Evolutionary conservation across 2,329 filamentous ascomycete genomes (phyloP).

Genomic region (Sporothrix humicola): DNA sequence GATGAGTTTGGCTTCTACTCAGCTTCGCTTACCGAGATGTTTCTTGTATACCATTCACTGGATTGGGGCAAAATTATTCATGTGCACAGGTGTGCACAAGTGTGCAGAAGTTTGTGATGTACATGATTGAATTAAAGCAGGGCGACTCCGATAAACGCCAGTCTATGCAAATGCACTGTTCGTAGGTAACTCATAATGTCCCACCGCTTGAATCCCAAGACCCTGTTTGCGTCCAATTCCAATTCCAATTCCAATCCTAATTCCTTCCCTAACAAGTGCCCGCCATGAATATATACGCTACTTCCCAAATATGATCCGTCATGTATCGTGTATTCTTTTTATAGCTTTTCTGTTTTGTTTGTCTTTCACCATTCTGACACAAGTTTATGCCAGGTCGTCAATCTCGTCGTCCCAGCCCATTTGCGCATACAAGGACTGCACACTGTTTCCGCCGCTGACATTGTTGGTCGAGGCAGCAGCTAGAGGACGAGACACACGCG

Average conservation of each 20-base stretch:
- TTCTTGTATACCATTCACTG: too few species aligned
- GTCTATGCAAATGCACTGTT: constrained; percentile 27
- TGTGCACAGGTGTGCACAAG: too few species aligned
- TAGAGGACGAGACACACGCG: neutral
- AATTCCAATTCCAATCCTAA: neutral
- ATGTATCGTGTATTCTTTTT: neutral
- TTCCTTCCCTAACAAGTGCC: neutral
- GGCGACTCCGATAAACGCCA: constrained; percentile 24
- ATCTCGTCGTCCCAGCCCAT: constrained; percentile 65
- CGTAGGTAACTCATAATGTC: neutral
- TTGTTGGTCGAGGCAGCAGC: constrained; percentile 35
- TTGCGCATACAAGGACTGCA: constrained; percentile 58
- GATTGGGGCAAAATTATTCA: too few species aligned
- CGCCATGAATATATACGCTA: neutral
- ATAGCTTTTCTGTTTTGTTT: neutral
- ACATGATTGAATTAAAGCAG: constrained; percentile 2
- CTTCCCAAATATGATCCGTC: neutral
- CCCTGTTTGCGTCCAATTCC: neutral
- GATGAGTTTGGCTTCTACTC: too few species aligned
- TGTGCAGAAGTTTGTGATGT: neutral
- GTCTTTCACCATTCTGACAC: neutral
- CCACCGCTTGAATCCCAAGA: neutral
- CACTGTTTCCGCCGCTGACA: constrained; percentile 40
- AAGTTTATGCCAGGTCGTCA: constrained; percentile 41
- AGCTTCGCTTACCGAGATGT: neutral